phyloP scores from a whole-genome alignment of 768 basidiomycete species.

The Trametes gibbosa region DNA sequence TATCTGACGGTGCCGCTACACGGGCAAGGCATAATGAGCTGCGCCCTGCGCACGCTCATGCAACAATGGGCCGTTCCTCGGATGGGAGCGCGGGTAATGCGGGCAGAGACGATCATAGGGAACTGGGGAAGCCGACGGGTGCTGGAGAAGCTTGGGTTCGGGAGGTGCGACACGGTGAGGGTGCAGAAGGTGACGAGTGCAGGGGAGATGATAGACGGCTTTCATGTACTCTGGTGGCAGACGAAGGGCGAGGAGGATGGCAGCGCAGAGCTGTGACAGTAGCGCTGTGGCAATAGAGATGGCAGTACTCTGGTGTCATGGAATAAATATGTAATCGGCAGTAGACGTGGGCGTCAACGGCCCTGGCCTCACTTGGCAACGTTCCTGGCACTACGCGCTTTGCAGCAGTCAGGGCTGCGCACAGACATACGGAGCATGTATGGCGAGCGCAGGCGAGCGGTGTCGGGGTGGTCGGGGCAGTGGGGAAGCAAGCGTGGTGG shows the following conservation, averaged over 20 bases:
- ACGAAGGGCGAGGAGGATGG: not conserved
- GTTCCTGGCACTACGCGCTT: no score
- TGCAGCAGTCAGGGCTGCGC: no score
- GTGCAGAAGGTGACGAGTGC: conserved; percentile 28
- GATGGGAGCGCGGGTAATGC: conserved; percentile 53
- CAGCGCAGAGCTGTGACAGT: not conserved
- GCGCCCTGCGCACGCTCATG: conserved; percentile 53
- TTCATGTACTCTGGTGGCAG: conserved; percentile 17
- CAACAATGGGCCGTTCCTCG: conserved; percentile 60
- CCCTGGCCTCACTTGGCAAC: no score
- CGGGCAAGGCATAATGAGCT: conserved; percentile 69
- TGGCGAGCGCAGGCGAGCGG: no score
- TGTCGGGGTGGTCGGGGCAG: not conserved
- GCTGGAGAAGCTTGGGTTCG: conserved; percentile 66
- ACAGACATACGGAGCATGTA: no score
- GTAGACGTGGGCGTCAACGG: not conserved
- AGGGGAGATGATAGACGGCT: conserved; percentile 17
- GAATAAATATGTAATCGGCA: not conserved
- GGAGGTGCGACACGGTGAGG: conserved; percentile 36
- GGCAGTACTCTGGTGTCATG: no score
- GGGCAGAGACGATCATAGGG: conserved; percentile 43
- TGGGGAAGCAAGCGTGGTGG: not conserved
- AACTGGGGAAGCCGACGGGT: conserved; percentile 63
- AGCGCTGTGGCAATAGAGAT: not conserved
- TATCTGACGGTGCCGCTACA: conserved; percentile 60